Base-by-base conservation (phyloP, 202 grass and related monocot species). In the Cymbopogon flexuosus region DNA sequence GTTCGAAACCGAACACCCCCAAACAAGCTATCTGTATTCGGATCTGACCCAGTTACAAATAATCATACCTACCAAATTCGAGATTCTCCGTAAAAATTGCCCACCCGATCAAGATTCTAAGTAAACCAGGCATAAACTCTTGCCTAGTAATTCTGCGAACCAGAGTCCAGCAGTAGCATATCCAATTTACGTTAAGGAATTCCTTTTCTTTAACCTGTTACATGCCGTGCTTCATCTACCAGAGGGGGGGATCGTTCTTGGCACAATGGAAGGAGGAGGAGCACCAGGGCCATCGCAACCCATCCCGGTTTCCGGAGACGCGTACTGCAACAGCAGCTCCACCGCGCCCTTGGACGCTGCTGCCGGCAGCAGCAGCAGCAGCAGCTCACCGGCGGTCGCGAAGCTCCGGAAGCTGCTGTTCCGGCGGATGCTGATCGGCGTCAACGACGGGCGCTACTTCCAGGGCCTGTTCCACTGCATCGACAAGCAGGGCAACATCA, bases 401-500 rank as follows among this genome's bases (percentile, higher is more conserved):
- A 91, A 54, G 45, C 82, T 99, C 15, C 87, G 73, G 71, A 99
- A 88, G 79, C 87, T 95, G 65, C 88, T 99, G 3, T 95, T 88
- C 36, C 84, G 87, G 31, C 84, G 80, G 12, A 88, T 99, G 88
- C 88, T 99, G 65, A 63, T 99, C 27, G 92, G 92, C 4, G 96
- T 93, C 45, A 93, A 89, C 0, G 92, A 99, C 2, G 90, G 90
- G 1, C 88, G 92, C 65, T 95, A 89, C 70, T 99, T 99, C 83
- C 77, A 91, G 0, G 92, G 96, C 10, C 31, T 91, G 73, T 95
- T 99, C 73, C 90, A 99, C 77, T 99, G 96, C 80, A 81, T 98
- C 8, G 96, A 98, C 74, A 98, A 98, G 72, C 88, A 93, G 79
- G 96, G 96, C 24, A 95, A 98, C 67, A 98, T 98, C 42, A 93